Evolutionary conservation across 2,329 filamentous ascomycete genomes (phyloP), one percentile per base, ranked within the genome.

Genomic region (Arthrobotrys iridis): DNA sequence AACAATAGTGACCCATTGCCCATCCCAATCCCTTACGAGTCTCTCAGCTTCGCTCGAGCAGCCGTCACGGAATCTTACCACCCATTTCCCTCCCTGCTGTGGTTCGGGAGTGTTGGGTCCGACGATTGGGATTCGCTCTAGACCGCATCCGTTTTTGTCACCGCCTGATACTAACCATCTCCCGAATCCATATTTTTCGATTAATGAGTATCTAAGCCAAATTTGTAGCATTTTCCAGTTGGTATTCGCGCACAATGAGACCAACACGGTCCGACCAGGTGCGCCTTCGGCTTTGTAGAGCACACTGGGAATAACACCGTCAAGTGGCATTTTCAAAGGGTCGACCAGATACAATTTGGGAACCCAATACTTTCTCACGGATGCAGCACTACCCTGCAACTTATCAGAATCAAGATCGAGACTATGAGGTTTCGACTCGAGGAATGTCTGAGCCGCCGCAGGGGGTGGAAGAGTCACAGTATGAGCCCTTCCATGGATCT

Each of bases 1-100:
- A 2, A 15, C 45, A 8, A 74, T 20, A 4, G 57, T 74, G 3
- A 67, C 62, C 62, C 55, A 67, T 24, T 35, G 46, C 5, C 62
- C 62, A 48, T 74, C 70, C 70, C 70, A 74, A 1, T 74, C 70
- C 20, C 70, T 67, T 10, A 74, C 70, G 1, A 74, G 28, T 26
- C 70, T 67, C 13, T 66, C 70, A n/a, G 62, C 70, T 26, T 74
- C 70, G 18, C 70, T 74, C 11, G 45, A 28, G 28, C 30, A 64
- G 3, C 66, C 66, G 8, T 67, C 46, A 10, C 55, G 55, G 22
- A 74, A 74, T 6, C 70, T 62, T 13, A 74, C 24, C 3, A 74
- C 10, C 70, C 70, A 74, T 20, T 46, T 63, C 13, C 70, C 70
- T 13, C 70, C 70, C 15, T 48, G 43, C 18, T 11, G 11, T 11